phyloP scores from a whole-genome alignment of 1,284 basidiomycete genomes.

The Leccinum angustisporum region DNA sequence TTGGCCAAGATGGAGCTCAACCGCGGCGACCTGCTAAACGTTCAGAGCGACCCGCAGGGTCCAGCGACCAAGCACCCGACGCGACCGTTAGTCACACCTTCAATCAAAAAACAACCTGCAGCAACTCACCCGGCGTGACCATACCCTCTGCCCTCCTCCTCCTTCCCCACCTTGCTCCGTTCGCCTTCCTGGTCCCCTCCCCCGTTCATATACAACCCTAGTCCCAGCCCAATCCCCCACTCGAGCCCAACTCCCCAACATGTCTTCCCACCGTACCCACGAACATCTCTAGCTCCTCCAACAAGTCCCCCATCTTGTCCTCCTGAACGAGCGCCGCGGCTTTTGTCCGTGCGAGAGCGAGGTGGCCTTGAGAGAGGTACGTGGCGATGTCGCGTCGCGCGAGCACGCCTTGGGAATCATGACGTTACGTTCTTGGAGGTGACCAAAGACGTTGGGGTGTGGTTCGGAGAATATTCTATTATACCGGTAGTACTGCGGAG shows the following conservation, averaged over 20 bases:
- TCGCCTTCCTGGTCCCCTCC: background rate
- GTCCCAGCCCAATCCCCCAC: constrained; percentile 9
- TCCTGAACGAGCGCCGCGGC: constrained; percentile 65
- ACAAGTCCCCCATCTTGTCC: constrained; percentile 57
- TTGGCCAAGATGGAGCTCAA: constrained; percentile 53
- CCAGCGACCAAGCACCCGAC: constrained; percentile 7
- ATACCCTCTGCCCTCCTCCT: background rate
- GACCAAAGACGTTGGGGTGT: constrained; percentile 63
- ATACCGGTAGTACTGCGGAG: background rate
- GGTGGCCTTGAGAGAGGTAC: constrained; percentile 57
- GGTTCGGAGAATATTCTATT: constrained; percentile 59
- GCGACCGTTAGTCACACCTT: constrained; percentile 7
- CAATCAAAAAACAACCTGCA: background rate
- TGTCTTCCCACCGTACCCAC: constrained; percentile 60
- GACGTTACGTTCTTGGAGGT: constrained; percentile 64
- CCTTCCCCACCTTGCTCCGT: background rate
- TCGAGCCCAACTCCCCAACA: constrained; percentile 46
- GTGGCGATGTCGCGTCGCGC: constrained; percentile 66
- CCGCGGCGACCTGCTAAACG: constrained; percentile 35
- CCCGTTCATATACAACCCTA: background rate
- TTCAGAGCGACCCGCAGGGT: background rate
- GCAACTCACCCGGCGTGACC: constrained; percentile 19
- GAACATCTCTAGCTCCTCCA: constrained; percentile 67
- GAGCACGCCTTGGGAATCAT: constrained; percentile 61
- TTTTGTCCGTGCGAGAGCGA: constrained; percentile 64